These are phyloP conservation scores for Pseudocercospora eumusae DNA, from an alignment of 2,329 filamentous ascomycete genomes.

Conservation along the genomic window DNA sequence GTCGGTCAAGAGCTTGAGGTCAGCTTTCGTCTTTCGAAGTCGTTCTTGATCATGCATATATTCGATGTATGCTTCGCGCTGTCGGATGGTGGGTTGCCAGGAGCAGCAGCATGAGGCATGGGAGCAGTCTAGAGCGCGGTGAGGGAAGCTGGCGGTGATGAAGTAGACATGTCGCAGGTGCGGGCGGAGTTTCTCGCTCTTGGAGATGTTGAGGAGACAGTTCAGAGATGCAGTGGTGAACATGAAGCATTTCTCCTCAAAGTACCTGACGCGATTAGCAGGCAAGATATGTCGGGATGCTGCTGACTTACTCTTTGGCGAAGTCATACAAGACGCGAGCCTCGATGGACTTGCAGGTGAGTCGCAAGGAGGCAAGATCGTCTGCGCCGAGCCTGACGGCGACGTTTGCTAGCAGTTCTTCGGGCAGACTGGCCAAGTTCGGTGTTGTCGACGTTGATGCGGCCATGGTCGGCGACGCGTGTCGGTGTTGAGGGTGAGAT, in stretches of 20 bases:
- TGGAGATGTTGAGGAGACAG: conserved; percentile 32
- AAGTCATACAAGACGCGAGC: conserved; percentile 34
- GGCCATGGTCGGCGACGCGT: not conserved
- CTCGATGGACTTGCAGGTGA: conserved; percentile 34
- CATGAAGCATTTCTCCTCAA: conserved; percentile 20
- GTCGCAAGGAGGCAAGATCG: conserved; percentile 33
- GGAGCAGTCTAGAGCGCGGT: conserved; percentile 25
- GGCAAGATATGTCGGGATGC: not conserved
- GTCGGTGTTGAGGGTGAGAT: too few species aligned
- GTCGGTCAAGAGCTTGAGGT: conserved; percentile 28
- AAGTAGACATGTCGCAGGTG: conserved; percentile 33
- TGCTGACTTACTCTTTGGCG: conserved; percentile 33
- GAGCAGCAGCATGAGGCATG: conserved; percentile 18
- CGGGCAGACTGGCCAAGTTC: conserved; percentile 33
- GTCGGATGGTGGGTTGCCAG: conserved; percentile 28
- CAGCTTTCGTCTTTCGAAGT: conserved; percentile 25
- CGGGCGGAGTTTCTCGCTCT: conserved; percentile 27
- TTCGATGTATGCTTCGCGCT: conserved; percentile 32
- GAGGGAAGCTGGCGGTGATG: conserved; percentile 29
- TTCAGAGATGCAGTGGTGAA: conserved; percentile 31
- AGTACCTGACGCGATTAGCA: not conserved
- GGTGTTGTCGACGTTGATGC: too few species aligned
- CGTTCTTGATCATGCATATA: conserved; percentile 34
- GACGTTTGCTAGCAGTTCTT: conserved; percentile 36
- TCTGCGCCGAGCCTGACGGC: conserved; percentile 32